phyloP scores from a whole-genome alignment of 1,284 basidiomycete genomes.

The Cryptococcus jaspeensis region DNA sequence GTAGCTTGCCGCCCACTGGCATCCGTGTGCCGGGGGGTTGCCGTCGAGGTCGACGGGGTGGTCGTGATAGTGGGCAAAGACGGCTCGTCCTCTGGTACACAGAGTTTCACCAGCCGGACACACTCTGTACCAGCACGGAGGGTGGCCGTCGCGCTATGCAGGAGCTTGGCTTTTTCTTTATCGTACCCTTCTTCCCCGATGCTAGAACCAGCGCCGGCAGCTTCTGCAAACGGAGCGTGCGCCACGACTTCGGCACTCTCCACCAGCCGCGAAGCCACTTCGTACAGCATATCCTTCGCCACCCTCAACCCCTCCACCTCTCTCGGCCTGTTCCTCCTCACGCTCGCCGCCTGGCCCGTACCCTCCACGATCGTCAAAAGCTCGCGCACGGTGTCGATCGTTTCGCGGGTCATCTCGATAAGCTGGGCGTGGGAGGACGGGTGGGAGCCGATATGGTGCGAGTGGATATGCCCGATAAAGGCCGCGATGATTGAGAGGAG shows the following conservation, averaged over 20 bases:
- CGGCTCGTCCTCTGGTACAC: conserved; percentile 54
- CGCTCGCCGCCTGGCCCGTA: conserved; percentile 62
- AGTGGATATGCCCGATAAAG: conserved; percentile 95
- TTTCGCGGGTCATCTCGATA: conserved; percentile 89
- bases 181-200: conserved; percentile 64
- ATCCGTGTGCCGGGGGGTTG: conserved; percentile 13
- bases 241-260: conserved; percentile 72
- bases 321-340: conserved; percentile 52
- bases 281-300: conserved; percentile 80
- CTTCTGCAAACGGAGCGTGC: conserved; percentile 55
- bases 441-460: conserved; percentile 81
- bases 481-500: conserved; percentile 92
- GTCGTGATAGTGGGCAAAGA: not conserved
- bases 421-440: conserved; percentile 88
- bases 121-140: conserved; percentile 86
- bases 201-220: too few relatives aligned
- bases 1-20: conserved; percentile 12
- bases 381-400: conserved; percentile 88
- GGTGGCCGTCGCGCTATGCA: conserved; percentile 80
- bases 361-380: conserved; percentile 89
- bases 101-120: conserved; percentile 75
- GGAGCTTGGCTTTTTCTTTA: conserved; percentile 67
- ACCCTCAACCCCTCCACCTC: conserved; percentile 61
- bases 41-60: conserved; percentile 3
- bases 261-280: conserved; percentile 79